A percentile compares a stretch with the other conserved stretches of the same genome.
These are phyloP conservation scores for Cladosporium velox DNA, from an alignment of 2,329 filamentous ascomycete genomes.

Conservation along the genomic window DNA sequence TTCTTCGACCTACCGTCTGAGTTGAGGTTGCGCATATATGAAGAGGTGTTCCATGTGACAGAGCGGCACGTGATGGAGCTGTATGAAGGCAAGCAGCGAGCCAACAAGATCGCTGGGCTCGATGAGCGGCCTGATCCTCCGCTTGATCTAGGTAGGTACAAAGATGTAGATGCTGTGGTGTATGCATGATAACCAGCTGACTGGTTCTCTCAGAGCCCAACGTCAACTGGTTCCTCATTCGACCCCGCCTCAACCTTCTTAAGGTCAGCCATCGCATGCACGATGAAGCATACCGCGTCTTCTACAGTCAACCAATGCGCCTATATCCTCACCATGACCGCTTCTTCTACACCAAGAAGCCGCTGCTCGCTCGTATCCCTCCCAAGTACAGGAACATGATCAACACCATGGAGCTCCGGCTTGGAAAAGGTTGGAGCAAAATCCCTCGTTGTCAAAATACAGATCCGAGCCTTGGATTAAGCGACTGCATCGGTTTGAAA, in stretches of 20 bases:
- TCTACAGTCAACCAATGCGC: conserved; percentile 66
- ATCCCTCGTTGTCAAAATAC: conserved; percentile 72
- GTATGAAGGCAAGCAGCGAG: conserved; percentile 16
- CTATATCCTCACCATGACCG: conserved; percentile 67
- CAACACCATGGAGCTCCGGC: conserved; percentile 66
- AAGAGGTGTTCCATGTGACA: conserved; percentile 54
- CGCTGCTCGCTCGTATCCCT: conserved; percentile 67
- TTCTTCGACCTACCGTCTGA: conserved; percentile 71
- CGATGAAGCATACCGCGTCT: conserved; percentile 63
- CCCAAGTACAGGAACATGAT: conserved; percentile 61
- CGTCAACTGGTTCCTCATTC: conserved; percentile 64
- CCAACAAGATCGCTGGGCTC: conserved; percentile 11
- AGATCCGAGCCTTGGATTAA: conserved; percentile 63
- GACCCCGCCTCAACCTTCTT: conserved; percentile 59
- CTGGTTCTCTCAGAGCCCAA: conserved; percentile 47
- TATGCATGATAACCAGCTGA: not conserved
- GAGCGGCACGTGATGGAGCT: conserved; percentile 18
- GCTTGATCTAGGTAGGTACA: conserved; percentile 57
- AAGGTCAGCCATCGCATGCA: conserved; percentile 63
- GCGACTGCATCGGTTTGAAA: conserved; percentile 61
- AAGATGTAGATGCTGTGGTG: too few species aligned
- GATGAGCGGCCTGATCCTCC: conserved; percentile 50
- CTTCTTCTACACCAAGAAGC: conserved; percentile 73
- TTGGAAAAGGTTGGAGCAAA: conserved; percentile 72
- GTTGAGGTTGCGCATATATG: conserved; percentile 69